Base-by-base conservation (phyloP, 1,139 yeast genomes). In the Wickerhamiella pararugosa region DNA sequence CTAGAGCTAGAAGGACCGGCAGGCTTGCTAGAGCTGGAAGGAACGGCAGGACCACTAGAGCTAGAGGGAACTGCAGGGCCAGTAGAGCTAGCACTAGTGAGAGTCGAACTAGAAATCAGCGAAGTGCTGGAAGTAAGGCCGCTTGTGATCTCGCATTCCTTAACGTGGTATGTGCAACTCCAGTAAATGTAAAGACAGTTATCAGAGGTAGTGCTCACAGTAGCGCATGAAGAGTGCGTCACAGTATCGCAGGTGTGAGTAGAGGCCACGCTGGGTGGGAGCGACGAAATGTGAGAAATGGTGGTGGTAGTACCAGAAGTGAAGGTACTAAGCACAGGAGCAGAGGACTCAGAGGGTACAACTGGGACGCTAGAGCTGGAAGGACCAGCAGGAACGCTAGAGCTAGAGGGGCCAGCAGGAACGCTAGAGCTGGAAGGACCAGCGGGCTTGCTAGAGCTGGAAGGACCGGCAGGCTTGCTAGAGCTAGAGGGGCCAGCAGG, bases 61-160 rank as follows among this genome's bases (percentile, higher is more conserved):
- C 38, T 29, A n/a, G 38, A 11, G 3, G 21, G 11, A 15, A 28
- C n/a, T 4, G 25, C 25, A 30, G 39, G 25, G 34, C 34, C 30
- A 25, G 39, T 25, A 28, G 29, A 7, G 10, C 10, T 26, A 29
- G 38, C 32, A 29, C 26, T 27, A 27, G 36, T 29, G 11, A 11
- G 10, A n/a, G 10, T 34, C 5, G 31, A 26, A 31, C 29, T 25
- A 31, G 32, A n/a, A 29, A 28, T 21, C 5, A 33, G 27, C 7
- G 26, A 27, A 36, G 33, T 29, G 34, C 39, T 36, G 29, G 39
- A 29, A 29, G 34, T n/a, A 15, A 28, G 28, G 27, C 31, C 25
- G 32, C 26, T 32, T 8, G 36, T 15, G 7, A 15, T 29, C 26
- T 31, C 21, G 39, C 21, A 31, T 30, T n/a, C 35, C 32, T 10